Conservation (phyloP, 805 yeast genomes). For the Naumovozyma dairenensis region DNA sequence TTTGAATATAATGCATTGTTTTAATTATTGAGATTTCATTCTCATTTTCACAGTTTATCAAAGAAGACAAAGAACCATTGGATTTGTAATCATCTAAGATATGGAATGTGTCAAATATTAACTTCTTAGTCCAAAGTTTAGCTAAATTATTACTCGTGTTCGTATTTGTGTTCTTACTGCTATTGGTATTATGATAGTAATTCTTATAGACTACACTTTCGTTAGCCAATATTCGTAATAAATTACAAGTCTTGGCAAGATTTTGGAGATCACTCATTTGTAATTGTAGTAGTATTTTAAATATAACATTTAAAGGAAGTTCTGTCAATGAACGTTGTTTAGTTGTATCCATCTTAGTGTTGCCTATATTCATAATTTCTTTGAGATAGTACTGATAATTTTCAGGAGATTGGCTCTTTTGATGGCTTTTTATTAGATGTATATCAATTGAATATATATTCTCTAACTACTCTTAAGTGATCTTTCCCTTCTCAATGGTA, state of each 20-base stretch:
- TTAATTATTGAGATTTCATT: constrained; percentile 12
- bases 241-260: constrained; percentile 14
- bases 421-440: too few species aligned
- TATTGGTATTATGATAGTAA: too few species aligned
- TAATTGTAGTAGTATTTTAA: constrained; percentile 17
- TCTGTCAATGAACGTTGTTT: constrained; percentile 8
- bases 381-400: too few species aligned
- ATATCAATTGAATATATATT: too few species aligned
- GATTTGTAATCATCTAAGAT: constrained; percentile 11
- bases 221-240: constrained; percentile 19
- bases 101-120: constrained; percentile 16
- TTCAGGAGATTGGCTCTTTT: too few species aligned
- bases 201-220: constrained; percentile 16
- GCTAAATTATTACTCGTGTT: constrained; percentile 7
- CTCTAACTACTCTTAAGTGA: too few species aligned
- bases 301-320: constrained; percentile 20
- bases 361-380: too few species aligned
- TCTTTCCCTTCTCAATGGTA: too few species aligned
- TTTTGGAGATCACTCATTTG: constrained; percentile 15
- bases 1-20: constrained; percentile 11
- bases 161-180: too few species aligned
- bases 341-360: too few species aligned
- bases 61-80: background rate
- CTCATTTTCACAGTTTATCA: constrained; percentile 5
- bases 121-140: constrained; percentile 14